phyloP scores from a whole-genome alignment of 2,329 filamentous ascomycete species.

The Gaeumannomyces sp. region DNA sequence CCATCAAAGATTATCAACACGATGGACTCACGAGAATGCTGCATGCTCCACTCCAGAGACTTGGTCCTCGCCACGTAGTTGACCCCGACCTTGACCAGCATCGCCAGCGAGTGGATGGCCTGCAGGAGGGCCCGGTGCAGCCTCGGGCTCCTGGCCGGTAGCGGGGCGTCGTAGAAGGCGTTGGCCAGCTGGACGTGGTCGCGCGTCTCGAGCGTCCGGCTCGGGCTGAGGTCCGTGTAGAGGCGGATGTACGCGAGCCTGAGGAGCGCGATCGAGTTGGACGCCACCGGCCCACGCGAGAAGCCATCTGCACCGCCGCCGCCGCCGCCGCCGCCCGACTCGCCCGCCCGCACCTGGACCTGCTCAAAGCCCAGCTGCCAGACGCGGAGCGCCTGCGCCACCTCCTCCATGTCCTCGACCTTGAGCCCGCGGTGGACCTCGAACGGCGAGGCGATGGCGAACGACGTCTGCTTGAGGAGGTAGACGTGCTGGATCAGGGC shows the following conservation, averaged over 20 bases:
- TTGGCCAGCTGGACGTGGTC: conserved; percentile 57
- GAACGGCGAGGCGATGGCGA: conserved; percentile 42
- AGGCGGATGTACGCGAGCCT: conserved; percentile 58
- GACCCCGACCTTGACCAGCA: conserved; percentile 57
- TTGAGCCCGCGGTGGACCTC: conserved; percentile 45
- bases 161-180: conserved; percentile 52
- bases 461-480: conserved; percentile 57
- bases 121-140: conserved; percentile 61
- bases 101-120: conserved; percentile 61
- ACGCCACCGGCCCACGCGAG: conserved; percentile 52
- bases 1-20: not conserved
- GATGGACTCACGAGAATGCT: conserved; percentile 49
- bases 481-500: conserved; percentile 68
- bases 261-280: conserved; percentile 57
- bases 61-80: conserved; percentile 57
- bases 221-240: conserved; percentile 58
- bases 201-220: conserved; percentile 57
- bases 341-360: conserved; percentile 43
- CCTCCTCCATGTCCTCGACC: conserved; percentile 50
- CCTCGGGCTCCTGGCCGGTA: conserved; percentile 51
- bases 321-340: conserved; percentile 25
- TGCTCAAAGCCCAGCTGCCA: conserved; percentile 55
- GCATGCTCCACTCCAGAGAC: conserved; percentile 57
- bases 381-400: conserved; percentile 47
- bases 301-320: conserved; percentile 23